Base-by-base conservation (phyloP, 305 asterid species). In the Solanum hybrid region DNA sequence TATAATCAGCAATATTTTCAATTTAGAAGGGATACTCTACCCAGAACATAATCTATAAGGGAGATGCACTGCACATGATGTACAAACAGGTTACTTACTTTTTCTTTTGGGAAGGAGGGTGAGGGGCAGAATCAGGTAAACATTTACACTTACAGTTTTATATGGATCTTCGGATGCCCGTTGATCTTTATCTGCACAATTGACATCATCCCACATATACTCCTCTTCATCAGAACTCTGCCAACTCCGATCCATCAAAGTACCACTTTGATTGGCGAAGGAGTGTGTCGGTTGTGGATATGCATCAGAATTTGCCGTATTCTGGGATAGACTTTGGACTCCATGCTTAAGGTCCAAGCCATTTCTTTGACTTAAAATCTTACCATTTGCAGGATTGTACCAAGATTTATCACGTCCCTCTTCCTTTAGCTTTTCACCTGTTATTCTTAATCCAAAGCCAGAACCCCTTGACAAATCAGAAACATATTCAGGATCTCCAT, bases 201-300 rank as follows among this genome's bases (percentile, higher is more conserved):
- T 93, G 81, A 95, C 92, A 82, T 94, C 99, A 69, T 95, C 98
- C 99, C 99, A 96, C 85, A 87, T 87, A 87, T 91, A 97, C 93
- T 97, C 99, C 93, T 97, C 99, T 94, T 96, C 99, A 93, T 96
- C 99, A 7, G 97, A 93, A 93, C 96, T 93, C 92, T 96, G 95
- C 99, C 99, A 97, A 94, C 94, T 95, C 91, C 86, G 92, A 87
- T 90, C 92, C 92, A 92, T 91, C 91, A 89, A 95, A 88, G 91
- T 84, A 40, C 91, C 89, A 88, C 78, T 93, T 90, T 91, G 91
- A 89, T 90, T 88, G 26, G 91, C 71, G 31, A 92, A 84, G 88
- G 71, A 89, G 80, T 92, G 93, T 89, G 91, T 93, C 84, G 91
- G 89, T 86, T 87, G 96, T 89, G 89, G 86, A 90, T 88, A 91